phyloP scores from a whole-genome alignment of 176 grass and related monocot species.

The Miscanthus lutarioriparius region DNA sequence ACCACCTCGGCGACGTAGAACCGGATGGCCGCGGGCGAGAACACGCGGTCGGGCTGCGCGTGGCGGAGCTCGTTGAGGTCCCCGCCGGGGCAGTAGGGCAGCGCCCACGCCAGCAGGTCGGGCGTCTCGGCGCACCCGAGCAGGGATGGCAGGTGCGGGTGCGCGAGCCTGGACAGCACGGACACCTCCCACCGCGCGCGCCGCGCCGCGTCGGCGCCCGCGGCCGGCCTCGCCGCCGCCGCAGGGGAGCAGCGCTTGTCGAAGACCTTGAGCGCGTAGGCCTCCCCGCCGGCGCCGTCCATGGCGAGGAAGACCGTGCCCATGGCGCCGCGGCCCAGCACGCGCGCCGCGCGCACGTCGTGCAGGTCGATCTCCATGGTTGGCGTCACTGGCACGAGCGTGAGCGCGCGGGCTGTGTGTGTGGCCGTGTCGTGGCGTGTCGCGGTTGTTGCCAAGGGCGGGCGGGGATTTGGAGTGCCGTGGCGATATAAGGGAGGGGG shows the following conservation, averaged over 20 bases:
- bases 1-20: slow-evolving; percentile 90
- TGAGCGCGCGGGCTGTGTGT: background rate
- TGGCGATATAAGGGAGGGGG: slow-evolving; percentile 23
- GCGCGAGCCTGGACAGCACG: slow-evolving; percentile 66
- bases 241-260: slow-evolving; percentile 62
- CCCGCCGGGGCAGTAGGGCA: slow-evolving; percentile 88
- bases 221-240: background rate
- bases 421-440: background rate
- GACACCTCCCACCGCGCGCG: slow-evolving; percentile 88
- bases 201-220: slow-evolving; percentile 38
- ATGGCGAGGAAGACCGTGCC: slow-evolving; percentile 88
- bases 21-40: slow-evolving; percentile 72
- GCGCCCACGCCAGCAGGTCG: slow-evolving; percentile 75
- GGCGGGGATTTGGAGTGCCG: background rate
- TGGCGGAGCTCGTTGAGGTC: slow-evolving; percentile 87
- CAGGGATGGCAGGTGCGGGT: slow-evolving; percentile 78
- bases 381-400: background rate
- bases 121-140: slow-evolving; percentile 67
- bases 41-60: slow-evolving; percentile 68
- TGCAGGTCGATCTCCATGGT: slow-evolving; percentile 84
- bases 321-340: slow-evolving; percentile 94
- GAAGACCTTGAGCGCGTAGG: slow-evolving; percentile 92
- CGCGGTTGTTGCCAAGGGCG: slow-evolving; percentile 3
- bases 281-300: background rate
- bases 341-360: slow-evolving; percentile 62